Evolutionary conservation across 2,329 filamentous ascomycete genomes (phyloP).

Genomic region (Trichoderma brevicompactum): DNA sequence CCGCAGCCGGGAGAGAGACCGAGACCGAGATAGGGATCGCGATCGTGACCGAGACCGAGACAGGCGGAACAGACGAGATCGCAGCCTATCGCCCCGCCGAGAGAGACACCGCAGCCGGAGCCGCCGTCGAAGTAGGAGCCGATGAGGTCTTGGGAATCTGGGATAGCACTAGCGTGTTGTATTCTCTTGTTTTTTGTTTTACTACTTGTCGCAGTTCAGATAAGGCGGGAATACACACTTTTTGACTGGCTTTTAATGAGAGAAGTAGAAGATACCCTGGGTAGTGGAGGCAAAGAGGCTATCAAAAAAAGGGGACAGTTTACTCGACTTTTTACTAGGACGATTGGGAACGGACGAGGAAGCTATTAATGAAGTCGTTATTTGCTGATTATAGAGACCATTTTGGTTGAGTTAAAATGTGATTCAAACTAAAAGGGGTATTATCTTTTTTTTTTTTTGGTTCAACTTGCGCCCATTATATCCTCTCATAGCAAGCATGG

Average conservation of each 20-base stretch:
- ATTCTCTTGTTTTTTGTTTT: not conserved
- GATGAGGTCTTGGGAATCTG: not conserved
- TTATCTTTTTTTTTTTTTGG: not conserved
- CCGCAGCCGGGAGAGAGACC: constrained; percentile 47
- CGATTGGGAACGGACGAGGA: no score
- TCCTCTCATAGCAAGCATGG: constrained; percentile 9
- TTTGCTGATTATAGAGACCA: not conserved
- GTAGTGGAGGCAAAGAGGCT: not conserved
- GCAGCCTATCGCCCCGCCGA: constrained; percentile 44
- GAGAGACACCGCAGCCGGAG: constrained; percentile 45
- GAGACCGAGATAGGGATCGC: constrained; percentile 41
- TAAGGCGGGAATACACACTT: not conserved
- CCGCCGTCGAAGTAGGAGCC: constrained; percentile 47
- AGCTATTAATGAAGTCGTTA: not conserved
- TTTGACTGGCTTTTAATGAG: not conserved
- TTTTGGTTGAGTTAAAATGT: not conserved
- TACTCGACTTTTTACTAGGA: no score
- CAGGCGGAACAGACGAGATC: constrained; percentile 36
- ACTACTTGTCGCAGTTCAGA: not conserved
- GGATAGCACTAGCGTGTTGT: not conserved
- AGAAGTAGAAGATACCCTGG: constrained; percentile 16
- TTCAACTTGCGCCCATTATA: not conserved
- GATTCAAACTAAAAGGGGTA: not conserved
- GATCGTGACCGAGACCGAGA: constrained; percentile 14
- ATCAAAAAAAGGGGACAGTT: not conserved